Evolutionary conservation across 768 basidiomycete species (phyloP), one percentile per base, ranked within the genome.

Genomic region (Multifurca ochricompacta): DNA sequence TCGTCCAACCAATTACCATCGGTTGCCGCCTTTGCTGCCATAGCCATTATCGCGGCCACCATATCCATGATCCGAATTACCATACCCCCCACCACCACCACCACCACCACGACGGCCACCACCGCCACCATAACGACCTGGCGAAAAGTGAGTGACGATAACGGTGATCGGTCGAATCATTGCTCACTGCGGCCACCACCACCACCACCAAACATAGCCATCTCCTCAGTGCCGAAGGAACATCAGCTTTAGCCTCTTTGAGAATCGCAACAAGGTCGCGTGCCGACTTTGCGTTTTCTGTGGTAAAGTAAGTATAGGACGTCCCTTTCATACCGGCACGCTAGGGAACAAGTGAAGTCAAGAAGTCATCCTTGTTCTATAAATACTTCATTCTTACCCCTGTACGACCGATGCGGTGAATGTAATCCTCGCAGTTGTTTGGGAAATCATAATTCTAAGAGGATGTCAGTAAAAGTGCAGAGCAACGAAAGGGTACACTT

Each of bases 361-460:
- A 36, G 44, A 35, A 55, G 27, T 37, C 42, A 44, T 41, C 30
- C 5, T 19, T 11, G 27, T 10, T 6, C 1, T 2, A 10, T 13
- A 25, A 23, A 13, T 8, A 30, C 13, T 40, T 50, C 0, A 16
- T 6, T 68, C 79, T 42, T 70, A 91, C 90, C 52, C 94, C 94
- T 60, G 95, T 96, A 69, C 95, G 92, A 60, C 95, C 96, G 65
- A 99, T 99, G 63, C 95, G 91, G 73, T 99, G 95, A 57, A 97
- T 92, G 71, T 98, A 98, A 71, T 96, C 94, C 74, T 95, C 93
- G 65, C 89, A 91, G 67, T 95, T 94, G 73, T 96, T 96, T 1
- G 94, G 93, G 76, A 98, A 96, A 69, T 97, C 94, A 68, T 90
- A 94, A 72, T 93, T 93, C 92, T 94, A 61, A 3, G 48, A 32